These are phyloP conservation scores for Ogataea minuta DNA, from an alignment of 805 yeast genomes.

Conservation along the genomic window DNA sequence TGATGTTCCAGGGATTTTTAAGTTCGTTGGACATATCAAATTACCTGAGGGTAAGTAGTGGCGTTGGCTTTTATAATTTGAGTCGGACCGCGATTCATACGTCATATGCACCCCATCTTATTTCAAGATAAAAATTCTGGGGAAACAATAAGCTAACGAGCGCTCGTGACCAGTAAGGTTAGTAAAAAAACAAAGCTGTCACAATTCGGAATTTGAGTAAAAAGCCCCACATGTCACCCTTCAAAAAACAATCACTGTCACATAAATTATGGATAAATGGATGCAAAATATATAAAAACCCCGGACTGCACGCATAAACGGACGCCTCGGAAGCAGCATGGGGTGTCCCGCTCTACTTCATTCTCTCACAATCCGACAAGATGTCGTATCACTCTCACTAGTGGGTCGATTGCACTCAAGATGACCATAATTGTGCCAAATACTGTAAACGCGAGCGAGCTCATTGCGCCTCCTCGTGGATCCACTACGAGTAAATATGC, in stretches of 20 bases:
- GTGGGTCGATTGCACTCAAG: conserved; percentile 56
- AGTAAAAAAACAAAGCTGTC: conserved; percentile 10
- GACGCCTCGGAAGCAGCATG: not conserved
- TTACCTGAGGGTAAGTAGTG: conserved; percentile 1
- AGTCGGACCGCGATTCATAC: conserved; percentile 2
- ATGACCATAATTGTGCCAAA: conserved; percentile 75
- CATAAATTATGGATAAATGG: conserved; percentile 15
- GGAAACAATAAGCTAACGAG: conserved; percentile 12
- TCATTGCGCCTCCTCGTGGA: conserved; percentile 79
- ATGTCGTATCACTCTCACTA: conserved; percentile 45
- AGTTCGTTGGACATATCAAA: conserved; percentile 7
- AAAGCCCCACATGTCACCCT: conserved; percentile 5
- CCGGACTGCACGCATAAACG: not conserved
- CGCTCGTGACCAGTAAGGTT: conserved; percentile 16
- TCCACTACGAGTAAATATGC: conserved; percentile 68
- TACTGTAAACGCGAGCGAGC: conserved; percentile 65
- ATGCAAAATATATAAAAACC: conserved; percentile 12
- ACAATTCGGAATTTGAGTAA: not conserved
- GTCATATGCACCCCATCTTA: conserved; percentile 12
- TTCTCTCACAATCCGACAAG: conserved; percentile 43
- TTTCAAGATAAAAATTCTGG: conserved; percentile 10
- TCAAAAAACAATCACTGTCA: not conserved
- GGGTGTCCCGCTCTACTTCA: not conserved
- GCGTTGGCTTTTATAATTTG: conserved; percentile 11
- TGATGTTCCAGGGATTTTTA: conserved; percentile 31